A percentile compares a stretch with the other conserved stretches of the same genome.
Conservation (phyloP, 2,329 filamentous ascomycete species). For the Exophiala xenobiotica region DNA sequence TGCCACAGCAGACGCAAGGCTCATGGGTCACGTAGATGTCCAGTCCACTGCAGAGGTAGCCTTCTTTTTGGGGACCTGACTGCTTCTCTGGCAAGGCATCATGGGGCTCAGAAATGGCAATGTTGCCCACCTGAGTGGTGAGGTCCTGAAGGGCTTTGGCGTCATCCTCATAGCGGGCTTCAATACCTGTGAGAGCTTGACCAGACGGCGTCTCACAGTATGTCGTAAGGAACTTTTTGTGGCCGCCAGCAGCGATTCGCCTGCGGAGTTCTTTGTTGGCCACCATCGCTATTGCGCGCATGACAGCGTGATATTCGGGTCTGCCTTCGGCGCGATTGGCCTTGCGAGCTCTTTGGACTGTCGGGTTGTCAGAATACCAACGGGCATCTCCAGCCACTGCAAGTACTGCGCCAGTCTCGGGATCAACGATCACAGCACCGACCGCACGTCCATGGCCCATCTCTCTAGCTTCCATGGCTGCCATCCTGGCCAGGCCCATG, state of each 20-base stretch:
- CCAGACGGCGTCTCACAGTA: constrained; percentile 30
- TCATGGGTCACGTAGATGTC: constrained; percentile 95
- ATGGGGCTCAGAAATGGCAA: constrained; percentile 7
- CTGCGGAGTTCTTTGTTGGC: constrained; percentile 40
- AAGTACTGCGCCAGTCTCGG: constrained; percentile 41
- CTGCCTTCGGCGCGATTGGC: constrained; percentile 38
- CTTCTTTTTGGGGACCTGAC: constrained; percentile 62
- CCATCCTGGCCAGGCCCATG: constrained; percentile 40
- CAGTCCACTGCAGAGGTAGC: constrained; percentile 90
- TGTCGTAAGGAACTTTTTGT: constrained; percentile 28
- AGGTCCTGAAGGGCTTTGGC: constrained; percentile 19
- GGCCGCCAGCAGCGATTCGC: constrained; percentile 29
- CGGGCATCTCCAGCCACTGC: constrained; percentile 47
- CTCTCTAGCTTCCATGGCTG: constrained; percentile 40
- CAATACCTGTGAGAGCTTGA: constrained; percentile 28
- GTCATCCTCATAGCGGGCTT: constrained; percentile 27
- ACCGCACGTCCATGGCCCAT: constrained; percentile 41
- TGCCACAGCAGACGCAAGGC: constrained; percentile 93
- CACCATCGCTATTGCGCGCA: constrained; percentile 46
- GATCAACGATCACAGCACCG: constrained; percentile 48
- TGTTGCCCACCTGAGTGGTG: constrained; percentile 17
- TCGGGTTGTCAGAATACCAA: constrained; percentile 29
- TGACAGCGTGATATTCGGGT: constrained; percentile 47
- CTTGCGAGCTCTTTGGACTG: constrained; percentile 7
- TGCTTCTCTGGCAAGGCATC: constrained; percentile 15